Conservation (phyloP, 768 basidiomycete genomes). For the Imleria badia region DNA sequence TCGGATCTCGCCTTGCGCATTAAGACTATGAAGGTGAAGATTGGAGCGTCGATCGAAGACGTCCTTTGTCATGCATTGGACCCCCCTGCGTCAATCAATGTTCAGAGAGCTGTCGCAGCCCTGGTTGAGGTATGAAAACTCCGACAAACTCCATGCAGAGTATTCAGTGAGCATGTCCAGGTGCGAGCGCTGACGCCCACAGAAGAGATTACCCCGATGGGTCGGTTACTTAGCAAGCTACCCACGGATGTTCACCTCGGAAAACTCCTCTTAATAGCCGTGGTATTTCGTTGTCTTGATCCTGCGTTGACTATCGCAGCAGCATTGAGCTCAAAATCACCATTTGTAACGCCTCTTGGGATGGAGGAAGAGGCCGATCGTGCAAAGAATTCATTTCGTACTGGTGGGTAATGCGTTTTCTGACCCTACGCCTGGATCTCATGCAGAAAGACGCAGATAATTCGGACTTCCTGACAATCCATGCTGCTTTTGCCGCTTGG, state of each 20-base stretch:
- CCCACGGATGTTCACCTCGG: constrained; percentile 96
- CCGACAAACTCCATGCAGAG: neutral
- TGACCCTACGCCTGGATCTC: neutral
- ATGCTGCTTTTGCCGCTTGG: constrained; percentile 90
- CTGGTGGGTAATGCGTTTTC: constrained; percentile 46
- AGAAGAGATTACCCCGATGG: constrained; percentile 96
- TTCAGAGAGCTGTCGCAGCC: constrained; percentile 85
- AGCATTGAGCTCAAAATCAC: constrained; percentile 87
- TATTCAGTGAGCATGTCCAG: constrained; percentile 34
- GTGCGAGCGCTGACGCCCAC: constrained; percentile 80
- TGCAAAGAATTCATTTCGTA: constrained; percentile 77
- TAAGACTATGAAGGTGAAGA: constrained; percentile 89
- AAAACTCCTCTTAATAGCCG: constrained; percentile 85
- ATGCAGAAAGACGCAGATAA: constrained; percentile 55
- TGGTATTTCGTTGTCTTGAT: constrained; percentile 86
- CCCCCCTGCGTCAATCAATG: constrained; percentile 81
- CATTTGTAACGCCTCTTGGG: constrained; percentile 88
- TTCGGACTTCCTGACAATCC: constrained; percentile 92
- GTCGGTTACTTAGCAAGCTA: constrained; percentile 82
- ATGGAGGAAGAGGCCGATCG: constrained; percentile 83
- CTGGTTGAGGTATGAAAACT: constrained; percentile 72
- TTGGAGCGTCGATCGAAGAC: constrained; percentile 86
- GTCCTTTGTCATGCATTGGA: constrained; percentile 86
- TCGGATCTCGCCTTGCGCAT: constrained; percentile 89
- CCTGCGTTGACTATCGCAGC: constrained; percentile 97